Evolutionary conservation across 306 rosid species (phyloP), one percentile per base, ranked within the genome.

Genomic region (Inga laurina): DNA sequence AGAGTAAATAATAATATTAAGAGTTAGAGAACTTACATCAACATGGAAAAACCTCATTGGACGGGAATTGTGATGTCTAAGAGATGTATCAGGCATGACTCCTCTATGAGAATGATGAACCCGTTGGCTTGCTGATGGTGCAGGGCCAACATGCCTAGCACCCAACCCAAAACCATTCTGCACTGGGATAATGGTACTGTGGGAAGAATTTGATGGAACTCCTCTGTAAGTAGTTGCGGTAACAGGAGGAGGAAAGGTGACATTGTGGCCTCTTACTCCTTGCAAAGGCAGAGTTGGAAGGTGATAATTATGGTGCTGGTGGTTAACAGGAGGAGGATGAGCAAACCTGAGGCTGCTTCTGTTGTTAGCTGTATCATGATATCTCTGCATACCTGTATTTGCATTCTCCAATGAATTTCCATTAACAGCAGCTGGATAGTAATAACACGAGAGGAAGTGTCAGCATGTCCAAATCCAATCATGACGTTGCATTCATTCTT

Each of bases 351-450:
- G 85, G 32, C 85, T 84, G 79, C 45, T 85, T 87, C 91, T 80
- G 79, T 84, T 91, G 82, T 87, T 85, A 64, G 88, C 74, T 81
- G 92, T 44, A 61, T 94, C 97, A 34, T 91, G 92, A 90, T 94
- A 91, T 91, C 99, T 88, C 51, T 86, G 91, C 88, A 94, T 71
- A 78, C 91, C 97, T 89, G 89, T 79, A 81, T 80, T 92, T 43
- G 79, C 79, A 82, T 68, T 83, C 71, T 91, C 97, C 79, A 88
- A 72, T 24, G 94, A 87, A 89, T 88, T 80, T 83, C 85, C 90
- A 27, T 79, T 84, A 10, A 86, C 84, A 80, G 86, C 83, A 41
- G 90, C 91, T 88, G 89, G 62, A 57, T 73, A 80, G 72, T 61
- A 80, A 77, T 13, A 45, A 51, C 69, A 74, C 44, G 44, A 21